These are phyloP conservation scores for Blastomyces silverae DNA, from an alignment of 2,329 filamentous ascomycete species.

Conservation along the genomic window DNA sequence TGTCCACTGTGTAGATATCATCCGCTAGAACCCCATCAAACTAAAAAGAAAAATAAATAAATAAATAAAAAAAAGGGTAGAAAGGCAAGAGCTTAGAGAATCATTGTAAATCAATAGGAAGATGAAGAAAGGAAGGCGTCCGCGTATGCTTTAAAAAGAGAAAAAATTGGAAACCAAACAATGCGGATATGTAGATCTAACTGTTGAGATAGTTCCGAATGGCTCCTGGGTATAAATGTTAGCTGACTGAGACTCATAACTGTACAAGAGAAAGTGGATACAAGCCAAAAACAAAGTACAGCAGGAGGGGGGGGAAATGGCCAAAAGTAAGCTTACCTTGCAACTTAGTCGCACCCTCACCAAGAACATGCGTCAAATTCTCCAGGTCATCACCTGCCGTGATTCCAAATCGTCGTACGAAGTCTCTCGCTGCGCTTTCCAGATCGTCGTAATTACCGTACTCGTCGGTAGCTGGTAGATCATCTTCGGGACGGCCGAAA, in stretches of 20 bases:
- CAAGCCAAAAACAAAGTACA: not conserved
- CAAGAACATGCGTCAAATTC: constrained; percentile 73
- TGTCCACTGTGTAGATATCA: not conserved
- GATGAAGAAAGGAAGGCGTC: not conserved
- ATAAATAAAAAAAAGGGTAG: not conserved
- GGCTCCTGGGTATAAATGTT: constrained; percentile 31
- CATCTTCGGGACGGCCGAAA: constrained; percentile 87
- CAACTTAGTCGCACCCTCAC: constrained; percentile 75
- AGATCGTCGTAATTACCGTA: constrained; percentile 69
- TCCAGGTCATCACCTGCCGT: constrained; percentile 95
- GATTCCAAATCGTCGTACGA: constrained; percentile 88
- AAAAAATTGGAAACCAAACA: not conserved
- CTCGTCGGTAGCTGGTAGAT: constrained; percentile 59
- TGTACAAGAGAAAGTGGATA: not conserved
- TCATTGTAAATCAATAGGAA: not conserved
- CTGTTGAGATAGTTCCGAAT: constrained; percentile 47
- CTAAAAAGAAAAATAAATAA: not conserved
- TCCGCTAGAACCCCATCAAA: not conserved
- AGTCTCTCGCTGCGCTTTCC: constrained; percentile 90
- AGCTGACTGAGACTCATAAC: not conserved
- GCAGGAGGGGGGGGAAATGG: not conserved
- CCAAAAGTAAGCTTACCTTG: constrained; percentile 52
- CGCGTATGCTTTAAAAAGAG: not conserved
- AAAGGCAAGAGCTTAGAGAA: not conserved
- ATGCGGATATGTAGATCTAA: constrained; percentile 28